Percentiles rank a stretch among this genome's conserved stretches.
These are phyloP conservation scores for Mortierella polycephala DNA, from an alignment of 371 early-diverging fungal species.

Conservation along the genomic window DNA sequence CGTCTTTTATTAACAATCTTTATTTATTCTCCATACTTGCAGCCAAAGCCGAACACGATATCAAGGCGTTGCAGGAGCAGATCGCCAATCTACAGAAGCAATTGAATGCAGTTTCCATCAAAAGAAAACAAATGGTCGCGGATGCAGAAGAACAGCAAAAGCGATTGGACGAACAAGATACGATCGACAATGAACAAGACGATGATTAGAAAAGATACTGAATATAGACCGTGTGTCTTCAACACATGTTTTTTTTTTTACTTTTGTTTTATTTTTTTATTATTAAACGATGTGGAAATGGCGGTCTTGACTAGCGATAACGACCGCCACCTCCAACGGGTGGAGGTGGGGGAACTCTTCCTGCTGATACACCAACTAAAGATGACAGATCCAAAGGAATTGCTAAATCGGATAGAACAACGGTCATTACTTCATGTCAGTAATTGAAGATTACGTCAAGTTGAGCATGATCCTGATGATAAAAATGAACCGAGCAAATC, in stretches of 20 bases:
- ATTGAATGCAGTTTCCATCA: slow-evolving; percentile 36
- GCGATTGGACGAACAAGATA: slow-evolving; percentile 15
- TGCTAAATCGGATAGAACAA: slow-evolving; percentile 5
- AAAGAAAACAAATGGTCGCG: slow-evolving; percentile 33
- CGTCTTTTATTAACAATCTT: background rate
- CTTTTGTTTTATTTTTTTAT: background rate
- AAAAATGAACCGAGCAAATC: background rate
- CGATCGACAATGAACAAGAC: slow-evolving; percentile 7
- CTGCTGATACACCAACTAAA: slow-evolving; percentile 28
- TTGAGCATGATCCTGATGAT: background rate
- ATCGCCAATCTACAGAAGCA: slow-evolving; percentile 43
- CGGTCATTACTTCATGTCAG: background rate
- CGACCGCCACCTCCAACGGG: slow-evolving; percentile 35
- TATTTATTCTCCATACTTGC: background rate
- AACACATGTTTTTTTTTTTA: background rate
- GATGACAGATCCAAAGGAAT: slow-evolving; percentile 36
- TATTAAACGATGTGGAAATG: background rate
- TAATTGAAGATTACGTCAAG: background rate
- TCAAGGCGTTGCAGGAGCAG: slow-evolving; percentile 39
- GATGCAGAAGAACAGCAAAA: slow-evolving; percentile 39
- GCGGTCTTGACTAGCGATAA: slow-evolving; percentile 12
- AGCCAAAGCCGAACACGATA: slow-evolving; percentile 32
- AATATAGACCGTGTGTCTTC: background rate
- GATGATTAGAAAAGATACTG: background rate
- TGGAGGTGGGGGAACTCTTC: slow-evolving; percentile 31